Conservation (phyloP, 169 alveolate species). For the Plasmodium gallinaceum region DNA sequence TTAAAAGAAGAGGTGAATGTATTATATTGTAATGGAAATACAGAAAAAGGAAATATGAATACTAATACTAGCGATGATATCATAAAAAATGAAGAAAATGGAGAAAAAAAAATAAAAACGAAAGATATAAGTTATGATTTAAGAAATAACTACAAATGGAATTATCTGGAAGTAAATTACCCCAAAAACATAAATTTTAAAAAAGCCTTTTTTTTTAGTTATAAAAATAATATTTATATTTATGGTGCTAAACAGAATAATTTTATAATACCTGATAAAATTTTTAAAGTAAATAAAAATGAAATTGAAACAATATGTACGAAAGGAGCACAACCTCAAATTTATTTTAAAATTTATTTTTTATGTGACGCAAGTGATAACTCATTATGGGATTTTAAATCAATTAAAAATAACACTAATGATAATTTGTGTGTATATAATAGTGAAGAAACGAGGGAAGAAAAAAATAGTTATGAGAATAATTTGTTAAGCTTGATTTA, state of each 20-base stretch:
- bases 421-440: background rate
- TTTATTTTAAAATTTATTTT: conserved; percentile 29
- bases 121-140: background rate
- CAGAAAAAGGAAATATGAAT: background rate
- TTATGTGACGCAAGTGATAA: background rate
- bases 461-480: background rate
- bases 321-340: conserved; percentile 18
- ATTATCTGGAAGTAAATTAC: conserved; percentile 10
- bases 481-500: background rate
- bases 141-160: conserved; percentile 33
- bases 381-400: background rate
- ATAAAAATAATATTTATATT: conserved; percentile 35
- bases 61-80: background rate
- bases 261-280: conserved; percentile 21
- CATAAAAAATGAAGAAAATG: background rate
- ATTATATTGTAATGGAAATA: background rate
- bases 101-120: background rate
- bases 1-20: background rate
- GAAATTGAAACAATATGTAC: conserved; percentile 29
- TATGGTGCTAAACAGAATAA: conserved; percentile 41
- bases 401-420: background rate
- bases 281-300: conserved; percentile 13
- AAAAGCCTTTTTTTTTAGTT: conserved; percentile 43
- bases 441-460: background rate
- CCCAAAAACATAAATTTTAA: conserved; percentile 17